Evolutionary conservation across 2,329 filamentous ascomycete species (phyloP).

Genomic region (Pleomassaria siparia): DNA sequence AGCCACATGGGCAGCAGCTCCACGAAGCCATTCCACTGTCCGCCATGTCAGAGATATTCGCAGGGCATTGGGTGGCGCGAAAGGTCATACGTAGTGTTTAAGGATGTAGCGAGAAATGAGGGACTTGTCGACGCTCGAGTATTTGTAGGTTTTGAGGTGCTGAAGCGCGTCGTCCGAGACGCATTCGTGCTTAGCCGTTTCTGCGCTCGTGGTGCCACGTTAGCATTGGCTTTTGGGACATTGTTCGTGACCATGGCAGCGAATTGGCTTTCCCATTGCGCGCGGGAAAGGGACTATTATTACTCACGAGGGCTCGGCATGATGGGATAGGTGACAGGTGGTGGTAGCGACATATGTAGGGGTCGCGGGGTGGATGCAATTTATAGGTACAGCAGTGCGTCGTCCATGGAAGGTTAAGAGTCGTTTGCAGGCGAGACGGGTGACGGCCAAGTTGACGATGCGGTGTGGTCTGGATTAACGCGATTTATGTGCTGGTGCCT

Average conservation of each 20-base stretch:
- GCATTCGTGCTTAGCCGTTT: slow-evolving; percentile 66
- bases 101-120: slow-evolving; percentile 91
- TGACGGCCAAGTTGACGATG: too few species aligned
- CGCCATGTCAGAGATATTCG: slow-evolving; percentile 23
- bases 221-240: slow-evolving; percentile 12
- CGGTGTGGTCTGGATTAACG: too few species aligned
- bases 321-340: slow-evolving; percentile 38
- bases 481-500: too few species aligned
- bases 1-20: slow-evolving; percentile 92
- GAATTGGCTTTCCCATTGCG: not conserved
- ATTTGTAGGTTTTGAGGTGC: slow-evolving; percentile 95
- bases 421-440: slow-evolving; percentile 6
- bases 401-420: slow-evolving; percentile 1
- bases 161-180: slow-evolving; percentile 87
- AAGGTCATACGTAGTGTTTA: slow-evolving; percentile 79
- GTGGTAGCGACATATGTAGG: slow-evolving; percentile 41
- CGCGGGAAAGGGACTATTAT: slow-evolving; percentile 8
- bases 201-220: slow-evolving; percentile 31
- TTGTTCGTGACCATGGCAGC: not conserved
- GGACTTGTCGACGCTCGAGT: slow-evolving; percentile 95
- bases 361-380: slow-evolving; percentile 22
- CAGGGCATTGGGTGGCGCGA: slow-evolving; percentile 1
- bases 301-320: slow-evolving; percentile 41
- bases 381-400: slow-evolving; percentile 2
- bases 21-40: slow-evolving; percentile 94